Conservation (phyloP, 1,284 basidiomycete genomes). For the Xerocomus nothofagi region DNA sequence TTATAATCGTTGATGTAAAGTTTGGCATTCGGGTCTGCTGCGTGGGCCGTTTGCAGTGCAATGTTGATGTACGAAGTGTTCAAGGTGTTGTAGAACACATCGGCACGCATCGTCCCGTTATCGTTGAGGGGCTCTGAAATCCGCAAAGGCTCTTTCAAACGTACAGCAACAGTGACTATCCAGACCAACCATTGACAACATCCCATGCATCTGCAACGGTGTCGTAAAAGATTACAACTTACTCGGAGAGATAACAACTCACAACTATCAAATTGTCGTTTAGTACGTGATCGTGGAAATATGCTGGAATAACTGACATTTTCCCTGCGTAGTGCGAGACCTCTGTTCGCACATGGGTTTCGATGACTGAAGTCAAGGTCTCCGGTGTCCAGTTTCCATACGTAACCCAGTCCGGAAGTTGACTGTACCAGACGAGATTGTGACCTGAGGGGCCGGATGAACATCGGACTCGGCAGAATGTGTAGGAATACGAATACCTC, state of each 20-base stretch:
- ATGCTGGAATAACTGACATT: slow-evolving; percentile 9
- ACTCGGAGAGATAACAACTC: slow-evolving; percentile 3
- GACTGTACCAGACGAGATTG: slow-evolving; percentile 21
- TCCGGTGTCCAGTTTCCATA: slow-evolving; percentile 17
- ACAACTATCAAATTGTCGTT: slow-evolving; percentile 14
- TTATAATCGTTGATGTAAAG: slow-evolving; percentile 26
- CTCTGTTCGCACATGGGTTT: slow-evolving; percentile 20
- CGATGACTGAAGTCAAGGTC: slow-evolving; percentile 17
- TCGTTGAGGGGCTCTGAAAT: slow-evolving; percentile 19
- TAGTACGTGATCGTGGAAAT: neutral
- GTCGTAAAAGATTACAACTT: neutral
- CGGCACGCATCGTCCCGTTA: slow-evolving; percentile 14
- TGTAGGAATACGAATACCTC: slow-evolving; percentile 19
- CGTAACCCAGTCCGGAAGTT: slow-evolving; percentile 22
- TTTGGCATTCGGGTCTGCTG: slow-evolving; percentile 18
- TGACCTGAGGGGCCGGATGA: slow-evolving; percentile 14
- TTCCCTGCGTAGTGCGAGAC: slow-evolving; percentile 15
- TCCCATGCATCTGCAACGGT: slow-evolving; percentile 22
- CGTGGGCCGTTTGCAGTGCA: slow-evolving; percentile 14
- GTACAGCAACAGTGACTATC: neutral
- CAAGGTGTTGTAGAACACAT: slow-evolving; percentile 18
- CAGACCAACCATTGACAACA: slow-evolving; percentile 21
- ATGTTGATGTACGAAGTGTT: slow-evolving; percentile 18
- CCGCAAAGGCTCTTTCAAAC: neutral
- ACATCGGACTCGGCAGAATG: neutral